Evolutionary conservation across 768 basidiomycete species (phyloP), one percentile per base, ranked within the genome.

Genomic region (Kwoniella bestiolae): DNA sequence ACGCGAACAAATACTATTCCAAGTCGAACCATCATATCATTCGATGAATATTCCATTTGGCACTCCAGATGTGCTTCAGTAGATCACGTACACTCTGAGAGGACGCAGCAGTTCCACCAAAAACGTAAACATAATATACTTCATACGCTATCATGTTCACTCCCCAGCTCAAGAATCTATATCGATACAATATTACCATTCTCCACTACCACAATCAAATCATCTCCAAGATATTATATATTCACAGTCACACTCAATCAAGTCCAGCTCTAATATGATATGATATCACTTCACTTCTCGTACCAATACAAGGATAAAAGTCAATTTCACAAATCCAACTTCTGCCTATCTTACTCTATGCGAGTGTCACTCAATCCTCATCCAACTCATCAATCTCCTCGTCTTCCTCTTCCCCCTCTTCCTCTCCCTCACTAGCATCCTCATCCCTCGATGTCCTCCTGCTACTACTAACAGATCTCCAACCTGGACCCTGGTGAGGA

Each of bases 301-400:
- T n/a, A n/a, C n/a, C n/a, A n/a, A n/a, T n/a, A n/a, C n/a, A n/a
- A n/a, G n/a, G n/a, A n/a, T n/a, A n/a, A n/a, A n/a, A n/a, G n/a
- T n/a, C n/a, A n/a, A n/a, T n/a, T n/a, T n/a, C n/a, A n/a, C n/a
- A n/a, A n/a, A n/a, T n/a, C n/a, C n/a, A n/a, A n/a, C n/a, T n/a
- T n/a, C n/a, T n/a, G n/a, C n/a, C n/a, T n/a, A n/a, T n/a, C n/a
- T n/a, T n/a, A n/a, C n/a, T n/a, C n/a, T n/a, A n/a, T n/a, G n/a
- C n/a, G n/a, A n/a, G n/a, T n/a, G n/a, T n/a, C n/a, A n/a, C n/a
- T n/a, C n/a, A n/a, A 21, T 69, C 68, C 49, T 64, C 68, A 6
- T 66, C 68, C 12, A 64, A 25, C 47, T 69, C 68, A 45, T 65
- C 60, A n/a, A 60, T 63, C 49, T 69, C 68, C 25, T 69, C 68